These are phyloP conservation scores for Paramecium sonneborni DNA, from an alignment of 73 alveolate species.

Conservation along the genomic window DNA sequence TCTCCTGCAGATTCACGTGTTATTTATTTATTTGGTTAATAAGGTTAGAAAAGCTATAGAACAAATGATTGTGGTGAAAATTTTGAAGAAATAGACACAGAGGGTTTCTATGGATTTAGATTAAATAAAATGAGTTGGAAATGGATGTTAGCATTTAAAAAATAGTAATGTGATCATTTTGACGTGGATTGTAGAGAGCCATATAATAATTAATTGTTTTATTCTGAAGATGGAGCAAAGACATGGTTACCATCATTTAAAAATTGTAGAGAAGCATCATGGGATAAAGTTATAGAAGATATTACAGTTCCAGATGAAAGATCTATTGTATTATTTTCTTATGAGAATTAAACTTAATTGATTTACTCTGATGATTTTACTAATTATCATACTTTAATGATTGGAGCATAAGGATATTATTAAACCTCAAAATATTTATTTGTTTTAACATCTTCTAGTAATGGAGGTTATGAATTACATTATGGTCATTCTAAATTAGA, in stretches of 20 bases:
- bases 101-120: constrained; percentile 7
- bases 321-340: not conserved
- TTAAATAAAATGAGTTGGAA: constrained; percentile 33
- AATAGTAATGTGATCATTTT: not conserved
- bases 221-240: not conserved
- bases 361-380: constrained; percentile 26
- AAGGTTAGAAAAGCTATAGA: constrained; percentile 31
- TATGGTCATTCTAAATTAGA: constrained; percentile 17
- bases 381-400: not conserved
- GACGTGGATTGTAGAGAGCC: constrained; percentile 55
- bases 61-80: constrained; percentile 49
- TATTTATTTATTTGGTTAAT: not conserved
- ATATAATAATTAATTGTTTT: not conserved
- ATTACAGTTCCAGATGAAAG: constrained; percentile 43
- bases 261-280: constrained; percentile 24
- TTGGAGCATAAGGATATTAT: constrained; percentile 6
- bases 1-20: constrained; percentile 46
- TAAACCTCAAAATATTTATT: constrained; percentile 22
- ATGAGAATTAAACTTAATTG: not conserved
- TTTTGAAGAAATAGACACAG: not conserved
- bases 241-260: constrained; percentile 33
- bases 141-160: constrained; percentile 33
- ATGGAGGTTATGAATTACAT: constrained; percentile 20
- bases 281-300: constrained; percentile 44
- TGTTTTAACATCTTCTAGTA: not conserved